Conservation (phyloP, 805 yeast species). For the Candida schatavii region DNA sequence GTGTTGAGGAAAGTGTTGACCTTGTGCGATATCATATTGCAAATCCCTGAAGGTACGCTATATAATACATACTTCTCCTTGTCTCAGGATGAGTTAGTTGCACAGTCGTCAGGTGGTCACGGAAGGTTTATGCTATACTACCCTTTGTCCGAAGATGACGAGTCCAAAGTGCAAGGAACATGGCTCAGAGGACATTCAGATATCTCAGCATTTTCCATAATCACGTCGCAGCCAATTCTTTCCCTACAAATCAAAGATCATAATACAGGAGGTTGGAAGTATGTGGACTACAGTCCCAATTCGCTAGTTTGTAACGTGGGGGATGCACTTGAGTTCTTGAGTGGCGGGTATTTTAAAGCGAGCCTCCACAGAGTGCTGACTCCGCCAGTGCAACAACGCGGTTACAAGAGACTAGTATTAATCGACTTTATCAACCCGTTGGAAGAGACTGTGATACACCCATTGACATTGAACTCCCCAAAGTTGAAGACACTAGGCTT, state of each 20-base stretch:
- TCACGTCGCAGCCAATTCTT: conserved; percentile 40
- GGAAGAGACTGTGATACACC: conserved; percentile 35
- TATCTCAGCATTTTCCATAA: conserved; percentile 38
- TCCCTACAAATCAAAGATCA: conserved; percentile 39
- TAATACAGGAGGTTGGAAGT: conserved; percentile 35
- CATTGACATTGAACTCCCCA: conserved; percentile 38
- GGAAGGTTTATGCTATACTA: conserved; percentile 26
- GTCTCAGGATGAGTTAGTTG: conserved; percentile 20
- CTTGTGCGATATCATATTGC: conserved; percentile 44
- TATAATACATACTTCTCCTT: conserved; percentile 31
- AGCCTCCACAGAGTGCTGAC: conserved; percentile 47
- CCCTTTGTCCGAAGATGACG: conserved; percentile 23
- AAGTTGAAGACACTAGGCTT: conserved; percentile 32
- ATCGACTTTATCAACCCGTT: conserved; percentile 45
- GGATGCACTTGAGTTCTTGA: conserved; percentile 38
- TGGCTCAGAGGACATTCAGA: conserved; percentile 51
- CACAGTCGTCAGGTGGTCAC: conserved; percentile 22
- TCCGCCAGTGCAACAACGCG: conserved; percentile 42
- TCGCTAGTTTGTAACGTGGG: conserved; percentile 42
- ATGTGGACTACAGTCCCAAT: conserved; percentile 37
- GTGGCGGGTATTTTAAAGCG: conserved; percentile 47
- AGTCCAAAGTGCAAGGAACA: conserved; percentile 31
- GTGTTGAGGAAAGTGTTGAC: conserved; percentile 35
- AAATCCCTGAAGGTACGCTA: conserved; percentile 46
- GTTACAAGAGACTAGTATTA: conserved; percentile 34